A percentile compares a stretch with the other conserved stretches of the same genome.
Evolutionary conservation across 1,284 basidiomycete species (phyloP).

Genomic region (Sanguinoderma infundibulare): DNA sequence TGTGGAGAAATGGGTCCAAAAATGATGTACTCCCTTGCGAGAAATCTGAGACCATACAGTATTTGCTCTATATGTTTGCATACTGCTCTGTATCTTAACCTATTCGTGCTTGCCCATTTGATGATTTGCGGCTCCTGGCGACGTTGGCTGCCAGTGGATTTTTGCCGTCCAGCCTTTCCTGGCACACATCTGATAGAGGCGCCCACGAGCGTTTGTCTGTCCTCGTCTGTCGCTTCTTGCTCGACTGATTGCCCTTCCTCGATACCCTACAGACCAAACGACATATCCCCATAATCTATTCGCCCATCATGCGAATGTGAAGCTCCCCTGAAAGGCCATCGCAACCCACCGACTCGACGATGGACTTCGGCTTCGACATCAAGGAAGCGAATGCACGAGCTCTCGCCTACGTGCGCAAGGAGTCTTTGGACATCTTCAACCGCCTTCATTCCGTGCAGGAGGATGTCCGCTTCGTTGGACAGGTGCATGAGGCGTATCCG

Average conservation of each 20-base stretch:
- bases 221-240: not conserved
- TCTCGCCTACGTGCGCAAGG: slow-evolving; percentile 59
- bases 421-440: slow-evolving; percentile 81
- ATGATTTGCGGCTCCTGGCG: no score
- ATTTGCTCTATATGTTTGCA: no score
- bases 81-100: no score
- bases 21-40: no score
- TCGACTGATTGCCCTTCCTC: not conserved
- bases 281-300: slow-evolving; percentile 4
- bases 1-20: slow-evolving; percentile 28
- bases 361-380: slow-evolving; percentile 7
- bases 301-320: slow-evolving; percentile 14
- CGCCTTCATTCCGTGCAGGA: slow-evolving; percentile 84
- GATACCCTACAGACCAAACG: not conserved
- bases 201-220: not conserved
- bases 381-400: slow-evolving; percentile 30
- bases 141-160: not conserved
- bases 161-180: not conserved
- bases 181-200: not conserved
- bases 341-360: not conserved
- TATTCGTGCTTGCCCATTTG: no score
- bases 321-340: not conserved
- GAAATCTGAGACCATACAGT: no score
- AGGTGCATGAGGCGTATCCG: slow-evolving; percentile 60
- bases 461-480: slow-evolving; percentile 73